A percentile compares a stretch with the other conserved stretches of the same genome.
These are phyloP conservation scores for Cucumis sativus DNA, from an alignment of 306 rosid species.

Conservation along the genomic window Cucumber_9930_V3 NC_026657.2:38831001-38831500, in stretches of 20 bases:
- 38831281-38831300: background rate
- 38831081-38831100: slow-evolving; percentile 30
- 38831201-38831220: slow-evolving; percentile 28
- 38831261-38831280: background rate
- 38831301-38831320: background rate
- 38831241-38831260: too few relatives aligned
- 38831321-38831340: too few relatives aligned
- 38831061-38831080: slow-evolving; percentile 31
- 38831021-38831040: slow-evolving; percentile 24
- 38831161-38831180: slow-evolving; percentile 28
- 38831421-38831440: too few relatives aligned
- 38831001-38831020: slow-evolving; percentile 20
- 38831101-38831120: slow-evolving; percentile 25
- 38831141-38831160: slow-evolving; percentile 30
- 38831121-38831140: slow-evolving; percentile 29
- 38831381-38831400: too few relatives aligned
- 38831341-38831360: too few relatives aligned
- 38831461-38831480: too few relatives aligned
- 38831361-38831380: too few relatives aligned
- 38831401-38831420: too few relatives aligned
- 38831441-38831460: too few relatives aligned
- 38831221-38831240: background rate
- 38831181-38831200: slow-evolving; percentile 14
- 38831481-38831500: too few relatives aligned
- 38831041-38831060: slow-evolving; percentile 16